These are phyloP conservation scores for Phoma sp. DNA, from an alignment of 2,329 filamentous ascomycete species.

Conservation along the genomic window DNA sequence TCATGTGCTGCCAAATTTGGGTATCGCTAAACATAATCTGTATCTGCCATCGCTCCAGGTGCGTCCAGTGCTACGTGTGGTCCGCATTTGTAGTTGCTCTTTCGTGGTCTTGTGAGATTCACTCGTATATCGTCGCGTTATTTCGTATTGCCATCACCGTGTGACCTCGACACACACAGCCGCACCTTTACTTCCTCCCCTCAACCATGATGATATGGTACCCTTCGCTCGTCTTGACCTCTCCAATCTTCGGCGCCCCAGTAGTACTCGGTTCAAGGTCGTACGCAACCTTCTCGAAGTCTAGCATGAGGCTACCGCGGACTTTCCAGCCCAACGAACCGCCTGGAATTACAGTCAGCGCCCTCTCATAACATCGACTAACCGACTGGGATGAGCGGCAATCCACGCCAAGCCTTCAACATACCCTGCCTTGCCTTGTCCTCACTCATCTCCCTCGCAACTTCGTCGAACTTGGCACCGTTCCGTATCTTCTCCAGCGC, in stretches of 20 bases:
- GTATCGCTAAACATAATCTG: too few species aligned
- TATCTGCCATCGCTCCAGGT: not conserved
- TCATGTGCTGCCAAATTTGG: too few species aligned
- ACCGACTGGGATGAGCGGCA: not conserved
- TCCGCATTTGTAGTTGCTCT: not conserved
- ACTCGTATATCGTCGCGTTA: not conserved
- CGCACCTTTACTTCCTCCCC: constrained; percentile 59
- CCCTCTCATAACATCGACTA: not conserved
- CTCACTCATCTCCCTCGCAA: constrained; percentile 74
- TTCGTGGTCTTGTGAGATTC: not conserved
- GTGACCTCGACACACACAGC: not conserved
- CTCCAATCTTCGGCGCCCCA: constrained; percentile 67
- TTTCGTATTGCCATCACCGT: not conserved
- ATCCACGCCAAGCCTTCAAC: not conserved
- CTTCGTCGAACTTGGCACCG: constrained; percentile 75
- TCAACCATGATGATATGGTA: constrained; percentile 85
- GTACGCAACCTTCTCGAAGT: constrained; percentile 77
- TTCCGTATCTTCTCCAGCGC: constrained; percentile 71
- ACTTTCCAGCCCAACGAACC: constrained; percentile 76
- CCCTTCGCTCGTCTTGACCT: constrained; percentile 76
- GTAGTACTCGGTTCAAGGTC: constrained; percentile 71
- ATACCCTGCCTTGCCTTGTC: constrained; percentile 71
- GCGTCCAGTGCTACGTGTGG: not conserved
- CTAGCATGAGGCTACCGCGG: constrained; percentile 69
- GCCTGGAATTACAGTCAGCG: constrained; percentile 53